Conservation (phyloP, 2,329 filamentous ascomycete species). For the Aspergillus sp. region DNA sequence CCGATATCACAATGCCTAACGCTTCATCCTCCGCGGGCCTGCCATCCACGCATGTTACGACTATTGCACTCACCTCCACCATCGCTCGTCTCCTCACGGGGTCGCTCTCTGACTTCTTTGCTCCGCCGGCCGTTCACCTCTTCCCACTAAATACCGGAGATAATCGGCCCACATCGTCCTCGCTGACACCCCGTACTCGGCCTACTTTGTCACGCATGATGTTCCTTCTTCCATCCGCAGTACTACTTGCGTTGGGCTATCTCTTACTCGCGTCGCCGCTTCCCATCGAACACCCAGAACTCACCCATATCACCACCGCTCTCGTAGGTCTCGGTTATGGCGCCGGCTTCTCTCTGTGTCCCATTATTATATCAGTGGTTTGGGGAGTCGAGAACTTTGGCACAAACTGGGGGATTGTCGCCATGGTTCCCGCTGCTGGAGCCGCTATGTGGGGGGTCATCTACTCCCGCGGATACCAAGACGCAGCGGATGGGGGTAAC, state of each 20-base stretch:
- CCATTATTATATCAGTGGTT: slow-evolving; percentile 92
- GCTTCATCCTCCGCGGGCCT: slow-evolving; percentile 56
- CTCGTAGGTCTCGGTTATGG: slow-evolving; percentile 90
- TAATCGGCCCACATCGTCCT: slow-evolving; percentile 39
- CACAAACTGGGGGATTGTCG: slow-evolving; percentile 95
- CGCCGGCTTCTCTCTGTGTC: slow-evolving; percentile 82
- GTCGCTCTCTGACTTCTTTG: slow-evolving; percentile 82
- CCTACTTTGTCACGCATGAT: slow-evolving; percentile 72
- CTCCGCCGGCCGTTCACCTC: slow-evolving; percentile 63
- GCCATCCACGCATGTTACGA: slow-evolving; percentile 82
- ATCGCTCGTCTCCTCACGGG: slow-evolving; percentile 87
- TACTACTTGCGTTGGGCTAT: slow-evolving; percentile 73
- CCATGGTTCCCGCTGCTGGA: slow-evolving; percentile 83
- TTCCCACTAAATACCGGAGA: slow-evolving; percentile 50
- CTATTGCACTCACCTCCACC: slow-evolving; percentile 87
- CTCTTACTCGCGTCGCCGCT: slow-evolving; percentile 75
- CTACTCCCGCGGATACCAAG: slow-evolving; percentile 61
- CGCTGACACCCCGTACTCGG: slow-evolving; percentile 21
- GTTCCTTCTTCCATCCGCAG: slow-evolving; percentile 74
- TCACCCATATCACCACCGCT: slow-evolving; percentile 83
- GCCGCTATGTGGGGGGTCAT: slow-evolving; percentile 87
- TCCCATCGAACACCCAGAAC: slow-evolving; percentile 71
- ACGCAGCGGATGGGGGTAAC: slow-evolving; percentile 41
- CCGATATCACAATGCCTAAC: slow-evolving; percentile 54
- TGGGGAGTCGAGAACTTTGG: slow-evolving; percentile 99